phyloP scores from a whole-genome alignment of 345 rosid genomes.

The Psidium friedrichsthalianum region DNA sequence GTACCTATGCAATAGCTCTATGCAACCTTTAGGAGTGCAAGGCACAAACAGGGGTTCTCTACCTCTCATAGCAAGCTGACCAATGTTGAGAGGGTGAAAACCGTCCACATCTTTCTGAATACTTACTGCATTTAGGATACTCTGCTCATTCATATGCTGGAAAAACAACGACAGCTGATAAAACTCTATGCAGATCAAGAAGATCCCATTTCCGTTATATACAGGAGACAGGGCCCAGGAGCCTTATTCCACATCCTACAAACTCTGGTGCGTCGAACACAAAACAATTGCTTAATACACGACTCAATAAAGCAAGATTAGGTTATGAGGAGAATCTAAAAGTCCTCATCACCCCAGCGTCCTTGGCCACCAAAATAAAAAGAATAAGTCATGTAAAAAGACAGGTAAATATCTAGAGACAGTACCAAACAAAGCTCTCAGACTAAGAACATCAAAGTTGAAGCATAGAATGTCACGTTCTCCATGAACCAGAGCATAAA shows the following conservation, averaged over 20 bases:
- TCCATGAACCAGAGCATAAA: background rate
- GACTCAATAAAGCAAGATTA: background rate
- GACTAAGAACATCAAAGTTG: background rate
- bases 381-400: background rate
- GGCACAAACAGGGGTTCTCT: slow-evolving; percentile 79
- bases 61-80: slow-evolving; percentile 77
- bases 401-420: background rate
- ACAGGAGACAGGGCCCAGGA: background rate
- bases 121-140: slow-evolving; percentile 56
- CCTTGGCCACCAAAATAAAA: background rate
- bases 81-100: slow-evolving; percentile 78
- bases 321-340: background rate
- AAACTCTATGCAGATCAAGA: background rate
- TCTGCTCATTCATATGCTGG: slow-evolving; percentile 81
- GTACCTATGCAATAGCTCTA: slow-evolving; percentile 67
- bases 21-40: slow-evolving; percentile 92
- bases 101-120: slow-evolving; percentile 89
- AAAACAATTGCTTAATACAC: background rate
- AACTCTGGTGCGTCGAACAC: background rate
- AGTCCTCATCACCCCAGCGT: background rate
- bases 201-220: background rate
- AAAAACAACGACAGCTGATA: background rate
- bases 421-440: background rate
- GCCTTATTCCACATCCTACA: background rate
- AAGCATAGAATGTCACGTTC: background rate